Evolutionary conservation across 441 rosid genomes (phyloP), one percentile per base, ranked within the genome.

Genomic region (Populus hybrid): DNA sequence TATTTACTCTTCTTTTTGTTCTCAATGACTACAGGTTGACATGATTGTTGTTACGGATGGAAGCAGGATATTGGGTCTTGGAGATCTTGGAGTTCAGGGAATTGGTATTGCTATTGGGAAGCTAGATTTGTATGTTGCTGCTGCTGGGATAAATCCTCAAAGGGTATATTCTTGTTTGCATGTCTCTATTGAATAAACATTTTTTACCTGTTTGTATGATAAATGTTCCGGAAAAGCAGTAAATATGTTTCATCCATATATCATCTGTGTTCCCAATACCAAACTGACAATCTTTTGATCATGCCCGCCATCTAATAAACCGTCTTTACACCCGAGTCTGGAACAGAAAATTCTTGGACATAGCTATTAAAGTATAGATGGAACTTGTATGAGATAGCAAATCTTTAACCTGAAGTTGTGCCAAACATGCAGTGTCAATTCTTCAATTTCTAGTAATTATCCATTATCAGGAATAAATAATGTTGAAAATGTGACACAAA

Each of bases 1-100:
- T 68, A 70, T 38, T 4, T 71, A 26, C 24, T 59, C 18, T 77
- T 53, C 71, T 40, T 75, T 23, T 74, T 24, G 4, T 64, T 76
- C 24, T 24, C 31, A 11, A 72, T 45, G 45, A 61, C 36, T 85
- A 64, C 92, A 96, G 99, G 99, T 96, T 78, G 99, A 96, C 90
- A 96, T 96, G 99, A 93, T 97, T 86, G 99, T 97, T 82, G 97
- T 94, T 73, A 96, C 99, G 3, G 98, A 97, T 89, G 99, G 99
- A 85, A 97, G 99, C 89, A 90, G 99, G 87, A 91, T 97, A 83
- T 79, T 97, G 86, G 98, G 99, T 77, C 98, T 97, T 83, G 99
- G 99, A 81, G 99, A 97, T 85, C 92, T 97, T 76, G 99, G 99
- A 81, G 91, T 94, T 79, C 99, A 97, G 78, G 98, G 99, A 78